Evolutionary conservation across 1,284 basidiomycete species (phyloP), one percentile per base, ranked within the genome.

Genomic region (Takashimella tepidaria): DNA sequence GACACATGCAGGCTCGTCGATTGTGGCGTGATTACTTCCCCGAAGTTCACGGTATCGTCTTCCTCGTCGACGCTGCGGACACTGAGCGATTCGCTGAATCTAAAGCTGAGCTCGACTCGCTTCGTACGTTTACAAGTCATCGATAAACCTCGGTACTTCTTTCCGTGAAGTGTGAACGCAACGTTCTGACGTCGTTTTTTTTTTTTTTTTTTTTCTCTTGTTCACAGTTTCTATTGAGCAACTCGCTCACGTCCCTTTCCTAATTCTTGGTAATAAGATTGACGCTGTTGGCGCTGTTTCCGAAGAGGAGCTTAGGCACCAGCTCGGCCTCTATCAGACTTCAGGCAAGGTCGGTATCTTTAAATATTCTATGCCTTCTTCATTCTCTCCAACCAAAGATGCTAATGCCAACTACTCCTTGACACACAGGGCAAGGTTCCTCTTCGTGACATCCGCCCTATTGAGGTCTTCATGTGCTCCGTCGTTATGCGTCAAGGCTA

Each of bases 1-100:
- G 96, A 73, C 95, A 98, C 80, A 85, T 88, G 75, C 95, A 98
- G 92, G 93, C 96, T 52, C 92, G 96, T 67, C 89, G 96, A 67
- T 86, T 98, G 73, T 99, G 96, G 96, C 87, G 92, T 62, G 95
- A 99, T 77, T 99, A 98, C 81, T 98, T 98, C 86, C 95, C 96
- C 53, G 96, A 98, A 78, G 96, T 98, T 44, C 92, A 99, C 72
- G 96, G 92, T 27, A 98, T 99, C 67, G 86, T 98, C 72, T 99
- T 98, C 84, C 82, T 99, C 55, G 95, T 99, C 60, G 96, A 99
- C 80, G 88, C 86, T 59, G 91, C 92, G 63, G 96, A 99, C 79
- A 86, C 87, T 68, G 95, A 98, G 78, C 89, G 96, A 47, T 96
- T 99, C 77, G 77, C 86, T 6, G 96, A 98, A 78, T 90, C 89